Percentiles rank a stretch among this genome's conserved stretches.
phyloP scores from a whole-genome alignment of 2,329 filamentous ascomycete species.

The Xylaria sp. region DNA sequence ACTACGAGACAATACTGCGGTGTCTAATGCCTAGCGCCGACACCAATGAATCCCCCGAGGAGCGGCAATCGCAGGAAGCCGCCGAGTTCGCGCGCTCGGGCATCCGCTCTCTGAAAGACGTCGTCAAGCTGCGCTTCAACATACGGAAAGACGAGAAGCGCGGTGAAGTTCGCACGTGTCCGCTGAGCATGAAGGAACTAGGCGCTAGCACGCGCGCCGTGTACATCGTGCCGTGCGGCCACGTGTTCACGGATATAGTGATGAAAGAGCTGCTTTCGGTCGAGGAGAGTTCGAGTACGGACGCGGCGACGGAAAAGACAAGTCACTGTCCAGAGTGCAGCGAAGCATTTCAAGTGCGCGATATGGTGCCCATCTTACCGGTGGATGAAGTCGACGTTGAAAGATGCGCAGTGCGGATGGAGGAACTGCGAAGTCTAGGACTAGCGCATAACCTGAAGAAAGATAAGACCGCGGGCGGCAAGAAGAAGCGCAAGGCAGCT shows the following conservation, averaged over 20 bases:
- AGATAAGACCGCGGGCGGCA: constrained; percentile 71
- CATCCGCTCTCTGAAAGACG: constrained; percentile 86
- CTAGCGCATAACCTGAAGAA: constrained; percentile 92
- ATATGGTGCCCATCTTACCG: constrained; percentile 86
- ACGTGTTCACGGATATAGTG: constrained; percentile 89
- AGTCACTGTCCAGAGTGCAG: constrained; percentile 77
- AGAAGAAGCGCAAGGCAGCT: constrained; percentile 70
- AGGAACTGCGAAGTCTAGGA: constrained; percentile 75
- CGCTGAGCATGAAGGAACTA: constrained; percentile 86
- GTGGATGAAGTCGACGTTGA: constrained; percentile 76
- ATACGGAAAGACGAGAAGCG: constrained; percentile 52
- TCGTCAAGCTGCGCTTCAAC: constrained; percentile 83
- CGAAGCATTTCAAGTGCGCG: constrained; percentile 74
- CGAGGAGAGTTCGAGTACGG: constrained; percentile 28
- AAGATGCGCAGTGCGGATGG: constrained; percentile 72
- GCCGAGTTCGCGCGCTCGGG: constrained; percentile 60
- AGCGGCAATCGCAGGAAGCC: constrained; percentile 35
- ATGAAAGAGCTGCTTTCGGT: constrained; percentile 75
- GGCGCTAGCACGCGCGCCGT: constrained; percentile 83
- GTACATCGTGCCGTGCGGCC: constrained; percentile 93
- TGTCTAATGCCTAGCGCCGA: constrained; percentile 68
- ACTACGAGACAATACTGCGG: constrained; percentile 89
- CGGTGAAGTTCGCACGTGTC: constrained; percentile 79
- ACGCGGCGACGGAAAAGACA: constrained; percentile 53
- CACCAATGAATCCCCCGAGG: constrained; percentile 38